A percentile compares a stretch with the other conserved stretches of the same genome.
phyloP scores from a whole-genome alignment of 176 grass and related monocot genomes.

The Leersia perrieri region DNA sequence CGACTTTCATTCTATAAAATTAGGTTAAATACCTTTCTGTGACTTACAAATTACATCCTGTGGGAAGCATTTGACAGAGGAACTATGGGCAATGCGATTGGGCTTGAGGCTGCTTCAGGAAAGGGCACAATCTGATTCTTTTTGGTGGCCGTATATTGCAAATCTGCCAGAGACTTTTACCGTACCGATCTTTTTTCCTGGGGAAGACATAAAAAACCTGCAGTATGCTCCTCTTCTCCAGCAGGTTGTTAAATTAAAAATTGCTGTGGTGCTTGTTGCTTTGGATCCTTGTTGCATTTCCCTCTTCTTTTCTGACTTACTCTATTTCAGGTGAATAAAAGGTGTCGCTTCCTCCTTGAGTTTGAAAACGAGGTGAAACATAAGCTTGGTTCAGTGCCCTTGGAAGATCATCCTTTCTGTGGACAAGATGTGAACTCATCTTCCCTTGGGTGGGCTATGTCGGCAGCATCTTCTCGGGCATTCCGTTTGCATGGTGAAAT shows the following conservation, averaged over 20 bases:
- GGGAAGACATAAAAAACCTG: slow-evolving; percentile 84
- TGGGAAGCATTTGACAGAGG: slow-evolving; percentile 80
- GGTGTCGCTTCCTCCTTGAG: slow-evolving; percentile 79
- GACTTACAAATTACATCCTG: slow-evolving; percentile 52
- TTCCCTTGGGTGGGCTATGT: slow-evolving; percentile 96
- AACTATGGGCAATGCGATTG: slow-evolving; percentile 91
- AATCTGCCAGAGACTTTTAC: slow-evolving; percentile 83
- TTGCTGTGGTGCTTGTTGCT: slow-evolving; percentile 5
- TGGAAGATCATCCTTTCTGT: slow-evolving; percentile 62
- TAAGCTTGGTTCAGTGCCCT: slow-evolving; percentile 41
- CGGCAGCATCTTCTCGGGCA: slow-evolving; percentile 82
- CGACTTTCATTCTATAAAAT: slow-evolving; percentile 28
- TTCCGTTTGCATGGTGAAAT: slow-evolving; percentile 86
- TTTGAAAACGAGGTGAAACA: slow-evolving; percentile 64
- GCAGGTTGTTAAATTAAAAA: slow-evolving; percentile 56
- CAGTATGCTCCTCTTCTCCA: slow-evolving; percentile 85
- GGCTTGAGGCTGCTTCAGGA: slow-evolving; percentile 97
- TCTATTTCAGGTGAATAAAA: slow-evolving; percentile 83
- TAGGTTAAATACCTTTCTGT: slow-evolving; percentile 24
- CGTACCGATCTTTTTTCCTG: slow-evolving; percentile 71
- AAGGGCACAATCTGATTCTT: slow-evolving; percentile 60
- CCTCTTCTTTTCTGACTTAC: slow-evolving; percentile 25
- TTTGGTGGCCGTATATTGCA: slow-evolving; percentile 95
- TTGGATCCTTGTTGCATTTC: neutral
- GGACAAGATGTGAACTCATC: slow-evolving; percentile 83